Conservation (phyloP, 2,329 filamentous ascomycete genomes). For the Colletotrichum cuscutae region DNA sequence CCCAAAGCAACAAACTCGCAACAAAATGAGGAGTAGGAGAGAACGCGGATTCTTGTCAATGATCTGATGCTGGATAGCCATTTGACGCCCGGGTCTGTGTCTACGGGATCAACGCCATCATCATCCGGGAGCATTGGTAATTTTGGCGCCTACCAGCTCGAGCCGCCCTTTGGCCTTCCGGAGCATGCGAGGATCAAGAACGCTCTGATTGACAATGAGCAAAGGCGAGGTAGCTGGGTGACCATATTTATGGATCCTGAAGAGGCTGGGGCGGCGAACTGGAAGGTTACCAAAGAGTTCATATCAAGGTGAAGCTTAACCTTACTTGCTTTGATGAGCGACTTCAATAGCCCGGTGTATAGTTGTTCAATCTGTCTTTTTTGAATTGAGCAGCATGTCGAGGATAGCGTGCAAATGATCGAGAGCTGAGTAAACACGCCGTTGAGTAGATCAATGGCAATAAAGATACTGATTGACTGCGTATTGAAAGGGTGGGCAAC, state of each 20-base stretch:
- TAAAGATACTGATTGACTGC: too few species aligned
- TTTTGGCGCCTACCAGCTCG: conserved; percentile 29
- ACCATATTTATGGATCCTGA: conserved; percentile 44
- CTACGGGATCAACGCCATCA: conserved; percentile 1
- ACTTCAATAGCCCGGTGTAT: not conserved
- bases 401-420: too few species aligned
- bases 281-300: conserved; percentile 43
- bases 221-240: conserved; percentile 40
- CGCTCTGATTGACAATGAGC: conserved; percentile 40
- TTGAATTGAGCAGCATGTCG: too few species aligned
- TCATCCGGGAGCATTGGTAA: not conserved
- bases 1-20: conserved; percentile 1
- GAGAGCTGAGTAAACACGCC: too few species aligned
- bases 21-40: conserved; percentile 1
- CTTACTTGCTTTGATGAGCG: not conserved
- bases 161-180: conserved; percentile 42
- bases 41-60: not conserved
- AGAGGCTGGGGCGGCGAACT: conserved; percentile 37
- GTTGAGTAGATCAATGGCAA: too few species aligned
- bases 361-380: not conserved
- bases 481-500: too few species aligned
- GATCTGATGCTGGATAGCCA: conserved; percentile 5
- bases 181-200: conserved; percentile 45
- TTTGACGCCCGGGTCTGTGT: not conserved
- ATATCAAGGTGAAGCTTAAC: conserved; percentile 40